Evolutionary conservation across 2,329 filamentous ascomycete genomes (phyloP), one percentile per base, ranked within the genome.

Genomic region (Pseudocercospora macadamiae): DNA sequence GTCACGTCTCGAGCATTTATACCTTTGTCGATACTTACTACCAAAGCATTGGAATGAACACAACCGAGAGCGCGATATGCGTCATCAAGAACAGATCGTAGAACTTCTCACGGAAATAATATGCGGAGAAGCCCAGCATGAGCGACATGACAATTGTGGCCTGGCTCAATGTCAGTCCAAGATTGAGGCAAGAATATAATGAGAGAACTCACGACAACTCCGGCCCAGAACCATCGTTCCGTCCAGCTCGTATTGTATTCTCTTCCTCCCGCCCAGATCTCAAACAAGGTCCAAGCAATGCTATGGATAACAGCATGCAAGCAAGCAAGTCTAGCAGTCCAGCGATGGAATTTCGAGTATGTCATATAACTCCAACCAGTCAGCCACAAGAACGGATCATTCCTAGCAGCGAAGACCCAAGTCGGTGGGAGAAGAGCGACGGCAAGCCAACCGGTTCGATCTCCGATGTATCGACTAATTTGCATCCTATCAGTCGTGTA

Each of bases 321-420:
- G 0, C 86, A 86, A 4, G 85, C 80, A 2, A 89, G 77, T 16
- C 87, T 78, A 0, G 88, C 87, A 3, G 87, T 77, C 79, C 86
- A 86, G 0, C 87, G 83, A 70, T 90, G 88, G 53, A 89, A 89
- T 32, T 84, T 80, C 63, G 85, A 89, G 66, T 85, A 89, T 0
- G 84, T 86, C 1, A 80, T 79, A 69, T 87, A 89, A 8, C 83
- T 84, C 86, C 87, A 90, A 0, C 87, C 87, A 0, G 88, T 89
- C 0, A 86, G 68, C 84, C 84, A 88, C 55, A 89, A 75, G 14
- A 89, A 78, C 0, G 86, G 67, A 52, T 90, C 89, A 61, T 90
- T 90, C 8, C 88, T 78, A 68, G 84, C 83, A 0, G 82, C 84
- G 63, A 90, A 89, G 0, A 89, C 71, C 85, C 86, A 89, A 0